Conservation (phyloP, 2,329 filamentous ascomycete species). For the Curvularia lunata region DNA sequence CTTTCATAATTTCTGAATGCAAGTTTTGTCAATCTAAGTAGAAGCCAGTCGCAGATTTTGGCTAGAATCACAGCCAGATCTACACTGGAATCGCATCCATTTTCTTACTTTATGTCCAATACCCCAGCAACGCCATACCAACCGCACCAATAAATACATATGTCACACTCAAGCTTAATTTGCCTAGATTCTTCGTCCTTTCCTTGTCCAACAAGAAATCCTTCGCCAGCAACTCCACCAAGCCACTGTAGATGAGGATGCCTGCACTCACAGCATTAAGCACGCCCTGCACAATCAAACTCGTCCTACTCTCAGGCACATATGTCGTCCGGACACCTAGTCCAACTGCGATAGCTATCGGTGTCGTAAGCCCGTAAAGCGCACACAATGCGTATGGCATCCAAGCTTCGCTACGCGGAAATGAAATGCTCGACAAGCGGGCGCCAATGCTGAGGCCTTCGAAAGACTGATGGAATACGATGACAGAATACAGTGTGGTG, state of each 20-base stretch:
- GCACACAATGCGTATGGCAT: constrained; percentile 11
- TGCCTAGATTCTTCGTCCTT: constrained; percentile 4
- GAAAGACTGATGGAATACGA: constrained; percentile 11
- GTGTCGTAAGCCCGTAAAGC: constrained; percentile 7
- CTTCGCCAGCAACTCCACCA: constrained; percentile 11
- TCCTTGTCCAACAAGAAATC: constrained; percentile 11
- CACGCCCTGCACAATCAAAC: constrained; percentile 7
- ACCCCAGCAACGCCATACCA: constrained; percentile 9
- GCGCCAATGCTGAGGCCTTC: constrained; percentile 8
- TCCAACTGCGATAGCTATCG: constrained; percentile 6
- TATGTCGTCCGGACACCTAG: constrained; percentile 6
- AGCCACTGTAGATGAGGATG: constrained; percentile 6
- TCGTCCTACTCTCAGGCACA: constrained; percentile 3
- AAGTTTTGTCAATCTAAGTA: not conserved
- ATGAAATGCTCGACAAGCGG: constrained; percentile 1
- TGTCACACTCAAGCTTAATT: not conserved
- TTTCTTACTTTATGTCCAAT: constrained; percentile 2
- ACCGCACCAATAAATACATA: constrained; percentile 10
- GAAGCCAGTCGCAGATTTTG: not conserved
- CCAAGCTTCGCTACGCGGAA: not conserved
- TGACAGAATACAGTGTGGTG: constrained; percentile 4
- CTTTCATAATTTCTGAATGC: not conserved
- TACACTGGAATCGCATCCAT: not conserved
- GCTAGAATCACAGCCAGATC: too few relatives aligned
- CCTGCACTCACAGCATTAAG: constrained; percentile 14